Evolutionary conservation across 352 stramenopile species (phyloP), one percentile per base, ranked within the genome.

Genomic region (Phytopythium mirpurense): DNA sequence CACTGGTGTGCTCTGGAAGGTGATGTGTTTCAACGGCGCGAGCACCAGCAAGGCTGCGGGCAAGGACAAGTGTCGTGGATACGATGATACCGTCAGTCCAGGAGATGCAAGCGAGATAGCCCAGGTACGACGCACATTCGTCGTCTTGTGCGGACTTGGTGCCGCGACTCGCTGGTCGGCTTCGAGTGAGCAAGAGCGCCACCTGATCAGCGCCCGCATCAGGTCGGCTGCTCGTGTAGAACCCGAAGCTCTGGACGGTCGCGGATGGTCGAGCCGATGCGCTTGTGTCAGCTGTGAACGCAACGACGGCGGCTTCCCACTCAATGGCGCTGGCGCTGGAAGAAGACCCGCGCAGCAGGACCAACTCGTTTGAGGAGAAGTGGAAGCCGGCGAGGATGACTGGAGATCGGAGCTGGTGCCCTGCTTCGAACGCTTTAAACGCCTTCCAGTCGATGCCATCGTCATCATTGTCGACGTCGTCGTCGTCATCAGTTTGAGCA

Each of bases 371-470:
- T 6, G 26, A 35, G 18, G 26, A 35, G 10, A 15, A 8, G 6
- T 21, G 14, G 26, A 35, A 48, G 2, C 42, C 42, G 5, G 42
- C 42, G 3, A 35, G 42, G 7, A 48, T 24, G 18, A 31, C 9
- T 32, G 42, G 15, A 21, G 24, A 23, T 5, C 42, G 42, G 23
- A 10, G 42, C 11, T 12, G 21, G 2, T 7, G 42, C 3, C 5
- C 5, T 18, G 34, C 27, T 11, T 11, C 26, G 26, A 65, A 71
- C 10, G 44, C 60, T 23, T 64, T 70, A 18, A 88, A 46, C 1
- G 69, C 70, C 3, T 64, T 43, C 78, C 78, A 88, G 47, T 88
- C 75, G 36, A 88, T 60, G n/a, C 63, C 56, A n/a, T 83, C 72
- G 6, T 77, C 54, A 37, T 65, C 59, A 26, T 62, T 55, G 26